Evolutionary conservation across 139 green algal genomes (phyloP), one percentile per base, ranked within the genome.

Genomic region (Chlamydomonas asymmetrica): DNA sequence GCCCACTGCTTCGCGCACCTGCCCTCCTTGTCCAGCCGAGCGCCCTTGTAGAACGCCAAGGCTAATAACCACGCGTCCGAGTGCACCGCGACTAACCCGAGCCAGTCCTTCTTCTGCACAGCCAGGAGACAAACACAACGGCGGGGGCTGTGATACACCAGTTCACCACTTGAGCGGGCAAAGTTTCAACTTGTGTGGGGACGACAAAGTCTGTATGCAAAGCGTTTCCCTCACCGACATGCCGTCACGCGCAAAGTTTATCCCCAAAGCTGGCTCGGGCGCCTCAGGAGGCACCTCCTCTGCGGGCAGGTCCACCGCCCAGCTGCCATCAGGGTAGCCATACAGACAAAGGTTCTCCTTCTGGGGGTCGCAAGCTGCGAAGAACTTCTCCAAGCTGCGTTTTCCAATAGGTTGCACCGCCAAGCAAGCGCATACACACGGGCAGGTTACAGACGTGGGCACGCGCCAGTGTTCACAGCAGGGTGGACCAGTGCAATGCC

Each of bases 11-110:
- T 48, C n/a, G 22, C 80, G 59, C 73, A 92, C 89, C 89, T 77
- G 73, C 91, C 82, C 31, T 92, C 84, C 65, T 78, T 78, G 65
- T 97, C 84, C 35, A 98, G 88, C 3, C 94, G 87, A 0, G 96
- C 93, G 5, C 83, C 93, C 63, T 97, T 97, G 82, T 97, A 99
- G 80, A 98, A 99, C 2, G 93, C 88, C 2, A 98, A 85, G 6
- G 85, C 84, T 61, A 97, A 84, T 13, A 98, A 87, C 94, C 95
- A 99, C 8, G 91, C 85, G 74, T 99, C 95, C 48, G 81, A 92
- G 87, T 99, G 95, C 32, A 98, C 94, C 3, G 95, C 94, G 5
- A 97, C 93, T 2, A 98, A 82, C n/a, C 90, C 85, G 22, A 98
- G 84, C 95, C 95, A 98, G 71, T 98, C 95, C 60, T 90, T 49